Evolutionary conservation across 1,284 basidiomycete species (phyloP).

Genomic region (Pseudozyma thailandica): DNA sequence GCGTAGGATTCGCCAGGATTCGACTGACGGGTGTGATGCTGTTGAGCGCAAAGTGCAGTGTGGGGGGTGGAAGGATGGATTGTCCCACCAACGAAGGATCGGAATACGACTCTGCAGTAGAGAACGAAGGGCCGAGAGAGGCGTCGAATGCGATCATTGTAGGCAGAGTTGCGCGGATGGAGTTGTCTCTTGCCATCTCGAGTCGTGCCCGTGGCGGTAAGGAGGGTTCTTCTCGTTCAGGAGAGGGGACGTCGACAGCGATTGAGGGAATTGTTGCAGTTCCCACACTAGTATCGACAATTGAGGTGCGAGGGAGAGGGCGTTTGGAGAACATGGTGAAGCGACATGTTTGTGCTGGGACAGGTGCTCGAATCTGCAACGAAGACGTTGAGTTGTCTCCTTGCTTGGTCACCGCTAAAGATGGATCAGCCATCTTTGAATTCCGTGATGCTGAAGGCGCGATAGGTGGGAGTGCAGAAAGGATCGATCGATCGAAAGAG

Average conservation of each 20-base stretch:
- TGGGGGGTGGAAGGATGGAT: conserved; percentile 41
- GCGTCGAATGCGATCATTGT: conserved; percentile 16
- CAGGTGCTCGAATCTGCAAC: conserved; percentile 14
- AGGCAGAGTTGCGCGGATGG: conserved; percentile 2
- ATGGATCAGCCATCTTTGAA: background rate
- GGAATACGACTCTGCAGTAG: background rate
- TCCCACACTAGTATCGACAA: background rate
- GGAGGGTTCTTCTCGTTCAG: too few species aligned
- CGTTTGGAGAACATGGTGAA: conserved; percentile 32
- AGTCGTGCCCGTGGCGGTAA: background rate
- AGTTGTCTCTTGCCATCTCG: background rate
- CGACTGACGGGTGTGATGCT: conserved; percentile 17
- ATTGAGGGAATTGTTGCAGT: too few species aligned
- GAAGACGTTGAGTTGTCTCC: conserved; percentile 13
- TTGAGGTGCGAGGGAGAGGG: background rate
- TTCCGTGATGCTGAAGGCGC: background rate
- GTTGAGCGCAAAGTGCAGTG: conserved; percentile 23
- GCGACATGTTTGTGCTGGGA: conserved; percentile 16
- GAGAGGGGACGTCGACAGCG: background rate
- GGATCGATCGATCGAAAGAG: background rate
- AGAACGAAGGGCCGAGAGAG: background rate
- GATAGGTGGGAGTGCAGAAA: background rate
- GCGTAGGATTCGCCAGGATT: conserved; percentile 22
- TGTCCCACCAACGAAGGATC: conserved; percentile 1
- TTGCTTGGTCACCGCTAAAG: background rate